Evolutionary conservation across 2,329 filamentous ascomycete genomes (phyloP).

Genomic region (Xylaria sp.): DNA sequence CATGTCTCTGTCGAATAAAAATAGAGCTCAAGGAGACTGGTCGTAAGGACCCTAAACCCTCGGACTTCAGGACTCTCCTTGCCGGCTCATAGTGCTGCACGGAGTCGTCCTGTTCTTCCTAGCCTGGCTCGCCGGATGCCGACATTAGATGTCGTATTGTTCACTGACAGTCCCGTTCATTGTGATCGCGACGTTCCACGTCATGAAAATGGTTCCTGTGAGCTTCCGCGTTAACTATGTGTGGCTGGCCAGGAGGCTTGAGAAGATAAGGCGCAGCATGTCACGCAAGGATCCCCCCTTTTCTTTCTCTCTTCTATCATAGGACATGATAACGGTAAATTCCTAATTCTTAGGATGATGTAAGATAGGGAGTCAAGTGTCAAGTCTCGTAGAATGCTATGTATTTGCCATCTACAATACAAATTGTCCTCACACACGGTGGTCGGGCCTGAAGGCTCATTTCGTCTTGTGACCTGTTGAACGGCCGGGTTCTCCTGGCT

Average conservation of each 20-base stretch:
- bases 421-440: neutral
- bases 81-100: no score
- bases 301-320: no score
- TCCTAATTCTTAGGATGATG: neutral
- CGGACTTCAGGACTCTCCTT: no score
- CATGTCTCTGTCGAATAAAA: neutral
- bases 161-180: neutral
- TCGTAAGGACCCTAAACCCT: no score
- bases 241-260: neutral
- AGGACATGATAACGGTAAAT: neutral
- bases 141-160: neutral
- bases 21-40: no score
- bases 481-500: slow-evolving; percentile 9
- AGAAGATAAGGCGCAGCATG: neutral
- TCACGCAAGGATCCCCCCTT: no score
- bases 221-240: neutral
- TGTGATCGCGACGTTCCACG: neutral
- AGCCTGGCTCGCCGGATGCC: neutral
- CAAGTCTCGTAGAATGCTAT: neutral
- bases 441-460: neutral
- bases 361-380: neutral
- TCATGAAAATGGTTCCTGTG: neutral
- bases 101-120: no score
- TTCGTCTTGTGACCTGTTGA: slow-evolving; percentile 3
- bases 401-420: neutral